Evolutionary conservation across 257 asterid species (phyloP).

Genomic region (Nicotiana attenuata): DNA sequence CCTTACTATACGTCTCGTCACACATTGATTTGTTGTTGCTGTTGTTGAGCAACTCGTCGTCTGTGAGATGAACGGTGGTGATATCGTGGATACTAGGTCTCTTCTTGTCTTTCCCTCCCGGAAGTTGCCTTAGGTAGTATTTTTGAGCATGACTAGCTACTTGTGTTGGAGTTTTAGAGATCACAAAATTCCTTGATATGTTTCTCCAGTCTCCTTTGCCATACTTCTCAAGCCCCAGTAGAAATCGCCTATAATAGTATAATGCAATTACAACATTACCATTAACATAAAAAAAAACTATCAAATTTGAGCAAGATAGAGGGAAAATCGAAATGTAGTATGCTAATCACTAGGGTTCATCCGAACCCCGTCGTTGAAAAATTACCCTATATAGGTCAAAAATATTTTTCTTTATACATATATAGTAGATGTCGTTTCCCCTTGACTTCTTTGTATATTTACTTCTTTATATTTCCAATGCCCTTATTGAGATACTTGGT

Average conservation of each 20-base stretch:
- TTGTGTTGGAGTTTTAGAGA: slow-evolving; percentile 71
- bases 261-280: neutral
- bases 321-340: neutral
- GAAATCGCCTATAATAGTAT: slow-evolving; percentile 41
- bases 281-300: neutral
- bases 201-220: slow-evolving; percentile 91
- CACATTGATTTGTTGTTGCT: slow-evolving; percentile 2
- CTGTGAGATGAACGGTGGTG: slow-evolving; percentile 39
- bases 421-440: too few relatives aligned
- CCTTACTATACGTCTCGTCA: slow-evolving; percentile 7
- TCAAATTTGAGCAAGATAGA: neutral
- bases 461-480: too few relatives aligned
- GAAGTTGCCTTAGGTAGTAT: slow-evolving; percentile 59
- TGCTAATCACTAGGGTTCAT: neutral
- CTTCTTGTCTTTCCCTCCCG: slow-evolving; percentile 61
- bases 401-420: too few relatives aligned
- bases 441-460: too few relatives aligned
- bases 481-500: too few relatives aligned
- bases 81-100: slow-evolving; percentile 86
- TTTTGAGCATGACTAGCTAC: slow-evolving; percentile 96
- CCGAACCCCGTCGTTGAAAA: too few relatives aligned
- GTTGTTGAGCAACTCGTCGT: slow-evolving; percentile 15
- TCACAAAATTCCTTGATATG: slow-evolving; percentile 66
- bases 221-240: slow-evolving; percentile 56
- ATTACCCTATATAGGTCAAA: too few relatives aligned